A percentile compares a stretch with the other conserved stretches of the same genome.
Conservation (phyloP, 2,329 filamentous ascomycete species). For the Acrodontium crateriforme region DNA sequence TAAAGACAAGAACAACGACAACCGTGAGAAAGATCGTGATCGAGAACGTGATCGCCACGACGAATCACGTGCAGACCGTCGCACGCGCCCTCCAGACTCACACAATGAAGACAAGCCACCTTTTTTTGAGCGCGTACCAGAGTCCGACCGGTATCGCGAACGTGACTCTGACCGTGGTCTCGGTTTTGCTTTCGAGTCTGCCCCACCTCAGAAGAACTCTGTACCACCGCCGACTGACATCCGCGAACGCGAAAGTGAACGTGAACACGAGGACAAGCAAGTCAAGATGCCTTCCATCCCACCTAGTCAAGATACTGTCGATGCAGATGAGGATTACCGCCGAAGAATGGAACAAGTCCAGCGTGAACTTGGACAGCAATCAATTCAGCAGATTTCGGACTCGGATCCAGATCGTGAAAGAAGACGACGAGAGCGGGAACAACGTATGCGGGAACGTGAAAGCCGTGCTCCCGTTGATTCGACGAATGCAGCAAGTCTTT, state of each 20-base stretch:
- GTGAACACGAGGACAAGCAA: constrained; percentile 9
- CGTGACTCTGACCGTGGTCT: constrained; percentile 17
- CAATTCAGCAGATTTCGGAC: constrained; percentile 10
- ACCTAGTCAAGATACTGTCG: constrained; percentile 22
- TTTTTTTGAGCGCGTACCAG: constrained; percentile 12
- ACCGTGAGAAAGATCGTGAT: constrained; percentile 9
- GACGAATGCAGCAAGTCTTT: too few species aligned
- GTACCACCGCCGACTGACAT: constrained; percentile 1
- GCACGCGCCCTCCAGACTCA: too few species aligned
- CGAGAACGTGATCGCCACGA: constrained; percentile 10
- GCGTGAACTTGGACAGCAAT: constrained; percentile 20
- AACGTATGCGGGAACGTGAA: constrained; percentile 16
- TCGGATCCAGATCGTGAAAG: constrained; percentile 20
- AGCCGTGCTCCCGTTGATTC: too few species aligned
- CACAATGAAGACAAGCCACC: too few species aligned
- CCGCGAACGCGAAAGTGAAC: constrained; percentile 7
- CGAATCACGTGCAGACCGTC: constrained; percentile 1
- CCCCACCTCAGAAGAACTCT: constrained; percentile 11
- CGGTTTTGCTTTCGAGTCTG: constrained; percentile 21
- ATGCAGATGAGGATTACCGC: constrained; percentile 38
- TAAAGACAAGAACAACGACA: constrained; percentile 9
- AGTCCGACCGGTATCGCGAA: constrained; percentile 8
- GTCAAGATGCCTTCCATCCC: constrained; percentile 10
- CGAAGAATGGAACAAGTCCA: constrained; percentile 34
- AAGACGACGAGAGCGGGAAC: constrained; percentile 19